Base-by-base conservation (phyloP, 1,139 yeast species). In the Saccharomyces pastorianus region DNA sequence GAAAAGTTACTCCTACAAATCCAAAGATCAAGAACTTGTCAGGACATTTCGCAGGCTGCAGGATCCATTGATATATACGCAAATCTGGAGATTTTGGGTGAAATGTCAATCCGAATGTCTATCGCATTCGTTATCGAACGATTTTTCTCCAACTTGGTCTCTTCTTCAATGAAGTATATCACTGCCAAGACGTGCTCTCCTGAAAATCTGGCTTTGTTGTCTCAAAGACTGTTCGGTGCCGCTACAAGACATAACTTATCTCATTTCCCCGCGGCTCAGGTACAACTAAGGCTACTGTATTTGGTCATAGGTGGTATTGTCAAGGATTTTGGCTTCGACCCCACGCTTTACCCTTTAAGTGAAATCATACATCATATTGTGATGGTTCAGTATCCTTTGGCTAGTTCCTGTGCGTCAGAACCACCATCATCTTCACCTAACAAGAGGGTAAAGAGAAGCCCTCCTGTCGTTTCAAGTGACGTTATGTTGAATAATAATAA, bases 311-410 rank as follows among this genome's bases (percentile, higher is more conserved):
- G 95, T 1, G 83, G 84, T 14, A 81, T 89, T 61, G 78, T 84
- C 47, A 83, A 82, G 62, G 93, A 86, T 66, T 87, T 85, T 71
- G 95, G 95, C 1, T 85, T 87, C 65, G 89, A 87, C 61, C 69
- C 76, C 1, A 76, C 84, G 26, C 71, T 85, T 59, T 75, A 76
- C 56, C 83, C 85, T 1, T 65, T 86, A 38, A 78, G 88, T 58
- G 89, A 85, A 59, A 75, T 85, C 8, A 79, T 85, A 60, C 85
- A 83, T 64, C 82, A 78, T 52, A 71, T 80, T 31, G 75, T 88
- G n/a, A 68, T 83, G 46, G 75, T 76, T 52, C 89, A 85, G 57
- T 84, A 83, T 64, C 91, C 93, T 4, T 69, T 84, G 51, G 49
- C 55, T 7, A 55, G 53, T 34, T 20, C 49, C n/a, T 31, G 27